Evolutionary conservation across 345 rosid species (phyloP), one percentile per base, ranked within the genome.

Genomic region (Lepidium didymum): DNA sequence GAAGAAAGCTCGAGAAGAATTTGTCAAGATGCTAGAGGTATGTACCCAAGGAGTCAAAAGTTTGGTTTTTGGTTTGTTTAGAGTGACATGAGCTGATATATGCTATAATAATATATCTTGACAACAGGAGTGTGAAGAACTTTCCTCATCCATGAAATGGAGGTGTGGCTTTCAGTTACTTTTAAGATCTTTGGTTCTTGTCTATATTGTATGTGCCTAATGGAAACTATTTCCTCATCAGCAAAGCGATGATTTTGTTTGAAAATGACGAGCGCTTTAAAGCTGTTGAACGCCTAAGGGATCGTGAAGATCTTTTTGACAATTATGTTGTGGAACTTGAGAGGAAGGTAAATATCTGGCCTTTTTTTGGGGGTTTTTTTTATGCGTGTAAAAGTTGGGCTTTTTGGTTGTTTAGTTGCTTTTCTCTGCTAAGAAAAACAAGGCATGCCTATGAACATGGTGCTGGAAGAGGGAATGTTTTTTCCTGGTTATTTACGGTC

Each of bases 241-340:
- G 99, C 80, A 91, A 94, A 85, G 97, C 96, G 37, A 73, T 86
- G 68, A 82, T 72, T 75, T 81, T 94, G 80, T 89, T 94, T 76
- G 97, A 89, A 79, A 81, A 85, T 77, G 97, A 94, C 85, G 93
- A 91, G 68, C 86, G 99, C 64, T 94, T 86, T 79, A 89, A 86
- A 78, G 97, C 92, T 70, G 96, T 94, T 76, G 99, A 94, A 55
- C 86, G 87, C 72, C 62, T 74, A 27, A 82, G 97, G 77, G 99
- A 94, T 60, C 84, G 93, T 50, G 96, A 91, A 79, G 97, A 94
- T 72, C 91, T 94, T 79, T 94, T 83, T 78, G 96, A 86, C 64
- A 86, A 73, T 78, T 89, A 89, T 64, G 79, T 87, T 41, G 90
- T 86, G 74, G 99, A 94, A 71, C 96, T 91, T 62, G 95, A 63